A percentile compares a stretch with the other conserved stretches of the same genome.
Evolutionary conservation across 2,329 filamentous ascomycete species (phyloP).

Genomic region (Paraphaeosphaeria sporulosa): DNA sequence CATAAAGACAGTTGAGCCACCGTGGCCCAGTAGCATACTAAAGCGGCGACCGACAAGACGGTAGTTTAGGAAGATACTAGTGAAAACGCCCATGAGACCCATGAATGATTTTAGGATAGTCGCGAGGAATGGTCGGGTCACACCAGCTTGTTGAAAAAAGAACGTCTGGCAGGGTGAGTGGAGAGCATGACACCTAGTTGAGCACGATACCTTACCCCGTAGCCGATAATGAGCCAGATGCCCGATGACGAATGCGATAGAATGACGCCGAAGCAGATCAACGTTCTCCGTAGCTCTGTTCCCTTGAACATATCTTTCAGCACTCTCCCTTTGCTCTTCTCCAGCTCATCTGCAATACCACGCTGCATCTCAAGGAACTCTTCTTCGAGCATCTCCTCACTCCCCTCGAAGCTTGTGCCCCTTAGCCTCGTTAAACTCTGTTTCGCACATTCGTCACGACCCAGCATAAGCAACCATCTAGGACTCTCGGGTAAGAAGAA

Average conservation of each 20-base stretch:
- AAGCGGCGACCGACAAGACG: slow-evolving; percentile 16
- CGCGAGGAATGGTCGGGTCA: slow-evolving; percentile 14
- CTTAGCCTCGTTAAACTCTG: slow-evolving; percentile 11
- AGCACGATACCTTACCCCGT: slow-evolving; percentile 33
- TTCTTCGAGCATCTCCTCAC: slow-evolving; percentile 19
- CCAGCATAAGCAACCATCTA: slow-evolving; percentile 45
- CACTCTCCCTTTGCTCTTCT: slow-evolving; percentile 59
- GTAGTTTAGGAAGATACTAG: slow-evolving; percentile 49
- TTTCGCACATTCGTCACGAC: slow-evolving; percentile 14
- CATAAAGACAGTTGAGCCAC: slow-evolving; percentile 15
- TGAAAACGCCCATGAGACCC: slow-evolving; percentile 55
- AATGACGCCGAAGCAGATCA: slow-evolving; percentile 58
- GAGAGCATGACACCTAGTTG: not conserved
- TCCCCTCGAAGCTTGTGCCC: slow-evolving; percentile 4
- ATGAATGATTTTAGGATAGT: slow-evolving; percentile 37
- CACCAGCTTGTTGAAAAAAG: slow-evolving; percentile 19
- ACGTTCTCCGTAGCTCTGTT: slow-evolving; percentile 55
- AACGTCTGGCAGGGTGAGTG: slow-evolving; percentile 9
- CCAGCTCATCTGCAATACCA: slow-evolving; percentile 27
- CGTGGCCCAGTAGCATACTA: slow-evolving; percentile 15
- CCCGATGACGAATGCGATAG: slow-evolving; percentile 54
- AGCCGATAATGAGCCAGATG: slow-evolving; percentile 59
- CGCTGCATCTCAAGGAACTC: slow-evolving; percentile 27
- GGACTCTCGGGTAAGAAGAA: slow-evolving; percentile 39
- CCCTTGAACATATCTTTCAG: slow-evolving; percentile 58